Evolutionary conservation across 2,329 filamentous ascomycete genomes (phyloP), one percentile per base, ranked within the genome.

Genomic region (Aspergillus sp.): DNA sequence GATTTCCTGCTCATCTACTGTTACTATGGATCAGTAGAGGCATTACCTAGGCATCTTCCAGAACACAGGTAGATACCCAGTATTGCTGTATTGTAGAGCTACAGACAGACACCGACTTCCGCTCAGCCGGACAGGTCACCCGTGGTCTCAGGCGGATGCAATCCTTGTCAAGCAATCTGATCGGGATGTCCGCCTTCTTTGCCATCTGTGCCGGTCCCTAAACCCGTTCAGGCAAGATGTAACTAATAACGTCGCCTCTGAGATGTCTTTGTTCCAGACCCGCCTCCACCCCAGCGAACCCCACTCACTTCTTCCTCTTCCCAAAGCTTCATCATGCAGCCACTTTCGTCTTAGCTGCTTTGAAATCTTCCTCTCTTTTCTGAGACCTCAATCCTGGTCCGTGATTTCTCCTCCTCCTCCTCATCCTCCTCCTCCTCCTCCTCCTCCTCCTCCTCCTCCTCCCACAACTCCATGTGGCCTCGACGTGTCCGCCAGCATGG

Each of bases 401-500:
- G 42, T 35, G 33, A 13, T 35, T 2, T 56, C 52, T 45, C 44
- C 51, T 52, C 57, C 45, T 51, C 51, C 51, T 38, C 54, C 50
- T 47, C 54, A 45, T 52, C 43, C 38, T 52, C 19, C 16, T 24
- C 36, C 14, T n/a, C 43, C 17, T 24, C 16, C 16, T 50, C 42
- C 44, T 50, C 54, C 54, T 35, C 58, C 55, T 44, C 16, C 9
- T 14, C 4, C 11, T 38, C 14, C 14, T 47, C 33, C 38, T 30
- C 42, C 20, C 33, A 16, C 43, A 32, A 33, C 30, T 54, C 54
- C 53, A 61, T 60, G 59, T 54, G 46, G 50, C 50, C 33, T 48
- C 58, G 50, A 51, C 51, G 49, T 54, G 46, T 38, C 33, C 22
- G 43, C 44, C 58, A 62, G 50, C 33, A 70, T 70, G 67, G 58